Evolutionary conservation across 1,139 yeast species (phyloP).

Genomic region (Barnettozyma hawaiiensis): DNA sequence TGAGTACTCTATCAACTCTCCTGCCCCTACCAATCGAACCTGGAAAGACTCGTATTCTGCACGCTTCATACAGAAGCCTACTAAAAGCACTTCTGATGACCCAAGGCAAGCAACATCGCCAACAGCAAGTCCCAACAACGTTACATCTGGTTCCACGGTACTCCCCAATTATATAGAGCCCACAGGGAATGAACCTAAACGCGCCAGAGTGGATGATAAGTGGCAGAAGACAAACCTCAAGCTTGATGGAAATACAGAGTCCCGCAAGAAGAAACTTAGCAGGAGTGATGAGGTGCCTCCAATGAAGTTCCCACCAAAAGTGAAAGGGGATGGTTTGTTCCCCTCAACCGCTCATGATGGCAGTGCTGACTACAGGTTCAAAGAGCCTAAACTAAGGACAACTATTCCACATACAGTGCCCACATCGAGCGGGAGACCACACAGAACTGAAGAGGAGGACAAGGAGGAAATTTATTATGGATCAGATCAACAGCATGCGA

Average conservation of each 20-base stretch:
- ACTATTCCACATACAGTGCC: not conserved
- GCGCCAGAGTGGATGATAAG: not conserved
- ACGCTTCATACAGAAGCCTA: not conserved
- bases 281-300: not conserved
- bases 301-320: not conserved
- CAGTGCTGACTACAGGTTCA: not conserved
- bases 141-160: not conserved
- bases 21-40: not conserved
- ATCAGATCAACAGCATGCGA: not conserved
- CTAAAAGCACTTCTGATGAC: not conserved
- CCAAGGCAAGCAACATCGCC: not conserved
- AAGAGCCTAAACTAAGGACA: not conserved
- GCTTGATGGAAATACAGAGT: not conserved
- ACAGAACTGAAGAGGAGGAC: slow-evolving; percentile 9
- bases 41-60: not conserved
- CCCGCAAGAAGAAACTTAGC: not conserved
- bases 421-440: slow-evolving; percentile 6
- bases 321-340: not conserved
- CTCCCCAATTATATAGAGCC: not conserved
- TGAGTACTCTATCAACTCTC: not conserved
- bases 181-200: not conserved
- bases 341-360: not conserved
- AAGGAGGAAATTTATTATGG: slow-evolving; percentile 4
- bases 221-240: not conserved
- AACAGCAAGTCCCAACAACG: not conserved